phyloP scores from a whole-genome alignment of 2,329 filamentous ascomycete genomes.

The Chlorencoelia australis region DNA sequence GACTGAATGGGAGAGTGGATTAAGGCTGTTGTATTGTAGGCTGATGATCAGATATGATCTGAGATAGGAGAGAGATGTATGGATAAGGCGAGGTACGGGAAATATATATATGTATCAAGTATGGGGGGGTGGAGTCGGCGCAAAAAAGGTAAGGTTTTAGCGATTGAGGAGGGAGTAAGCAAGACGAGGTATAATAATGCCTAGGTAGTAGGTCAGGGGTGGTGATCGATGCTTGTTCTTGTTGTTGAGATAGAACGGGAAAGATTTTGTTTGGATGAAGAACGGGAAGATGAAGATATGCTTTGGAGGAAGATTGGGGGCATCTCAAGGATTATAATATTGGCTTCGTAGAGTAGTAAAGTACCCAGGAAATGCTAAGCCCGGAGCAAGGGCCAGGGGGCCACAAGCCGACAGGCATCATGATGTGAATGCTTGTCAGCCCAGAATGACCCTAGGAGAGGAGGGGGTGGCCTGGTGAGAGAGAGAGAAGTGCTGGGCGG shows the following conservation, averaged over 20 bases:
- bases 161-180: slow-evolving; percentile 9
- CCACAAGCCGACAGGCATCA: background rate
- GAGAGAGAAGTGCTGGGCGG: too few species aligned
- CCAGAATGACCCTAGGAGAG: too few species aligned
- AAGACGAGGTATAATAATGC: slow-evolving; percentile 24
- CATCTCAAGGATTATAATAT: slow-evolving; percentile 6
- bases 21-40: slow-evolving; percentile 2
- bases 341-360: background rate
- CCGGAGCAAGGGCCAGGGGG: background rate
- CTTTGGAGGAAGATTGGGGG: slow-evolving; percentile 11
- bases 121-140: slow-evolving; percentile 3
- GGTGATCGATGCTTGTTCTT: slow-evolving; percentile 18
- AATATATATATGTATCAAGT: slow-evolving; percentile 17
- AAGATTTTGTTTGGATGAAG: slow-evolving; percentile 8
- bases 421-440: too few species aligned
- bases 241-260: slow-evolving; percentile 9
- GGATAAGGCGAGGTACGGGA: slow-evolving; percentile 11
- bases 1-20: background rate
- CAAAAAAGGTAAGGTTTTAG: slow-evolving; percentile 7
- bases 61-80: slow-evolving; percentile 16
- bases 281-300: slow-evolving; percentile 4
- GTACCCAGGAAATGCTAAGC: background rate
- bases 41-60: slow-evolving; percentile 17
- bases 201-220: slow-evolving; percentile 17
- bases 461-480: too few species aligned